phyloP scores from a whole-genome alignment of 345 rosid genomes.

The Microthlaspi erraticum region DNA sequence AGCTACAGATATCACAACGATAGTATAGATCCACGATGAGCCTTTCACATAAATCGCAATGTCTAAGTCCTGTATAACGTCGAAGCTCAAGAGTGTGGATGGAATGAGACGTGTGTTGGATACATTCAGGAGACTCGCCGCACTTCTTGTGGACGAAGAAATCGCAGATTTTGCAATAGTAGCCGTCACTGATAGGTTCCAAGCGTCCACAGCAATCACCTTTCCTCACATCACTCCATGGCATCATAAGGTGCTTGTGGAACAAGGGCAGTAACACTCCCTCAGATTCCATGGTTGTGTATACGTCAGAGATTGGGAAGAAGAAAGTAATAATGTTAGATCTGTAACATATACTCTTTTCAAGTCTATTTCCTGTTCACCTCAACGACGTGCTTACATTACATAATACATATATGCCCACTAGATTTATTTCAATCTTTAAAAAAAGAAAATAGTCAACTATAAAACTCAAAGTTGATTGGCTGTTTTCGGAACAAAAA shows the following conservation, averaged over 20 bases:
- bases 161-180: neutral
- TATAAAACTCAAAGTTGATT: no score
- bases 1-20: neutral
- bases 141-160: neutral
- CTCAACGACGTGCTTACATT: no score
- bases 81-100: neutral
- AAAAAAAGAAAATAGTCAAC: no score
- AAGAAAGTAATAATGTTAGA: neutral
- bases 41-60: neutral
- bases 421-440: no score
- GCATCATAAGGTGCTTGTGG: neutral
- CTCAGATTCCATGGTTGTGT: neutral
- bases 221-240: neutral
- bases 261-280: neutral
- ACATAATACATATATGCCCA: no score
- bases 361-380: no score
- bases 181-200: neutral
- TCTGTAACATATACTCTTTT: no score
- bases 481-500: no score
- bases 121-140: neutral
- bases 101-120: neutral
- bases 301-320: neutral
- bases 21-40: neutral
- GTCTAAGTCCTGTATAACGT: neutral
- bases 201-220: neutral